Percentiles rank a stretch among this genome's conserved stretches.
These are phyloP conservation scores for Nyctanthes arbortristis DNA, from an alignment of 257 asterid genomes.

Conservation along the genomic window DNA sequence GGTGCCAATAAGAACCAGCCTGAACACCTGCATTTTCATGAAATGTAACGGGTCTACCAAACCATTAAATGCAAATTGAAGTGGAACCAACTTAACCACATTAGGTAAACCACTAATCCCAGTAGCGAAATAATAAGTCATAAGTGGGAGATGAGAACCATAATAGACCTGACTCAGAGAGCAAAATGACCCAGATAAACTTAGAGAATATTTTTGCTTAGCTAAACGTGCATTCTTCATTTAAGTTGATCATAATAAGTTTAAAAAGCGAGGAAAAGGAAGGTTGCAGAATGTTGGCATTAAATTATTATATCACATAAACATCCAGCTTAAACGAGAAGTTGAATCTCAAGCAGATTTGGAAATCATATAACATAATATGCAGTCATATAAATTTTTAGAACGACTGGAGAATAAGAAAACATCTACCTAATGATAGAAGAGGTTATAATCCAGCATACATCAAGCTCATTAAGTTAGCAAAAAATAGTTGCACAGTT, in stretches of 20 bases:
- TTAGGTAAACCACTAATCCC: conserved; percentile 24
- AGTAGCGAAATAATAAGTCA: conserved; percentile 21
- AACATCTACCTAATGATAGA: conserved; percentile 56
- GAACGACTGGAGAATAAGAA: conserved; percentile 37
- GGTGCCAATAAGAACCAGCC: conserved; percentile 59
- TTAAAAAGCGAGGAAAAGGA: background rate
- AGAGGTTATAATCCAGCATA: conserved; percentile 63
- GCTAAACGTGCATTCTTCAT: conserved; percentile 10
- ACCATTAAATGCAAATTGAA: conserved; percentile 34
- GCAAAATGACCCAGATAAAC: conserved; percentile 9
- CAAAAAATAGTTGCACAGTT: conserved; percentile 50
- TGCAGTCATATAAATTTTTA: conserved; percentile 22
- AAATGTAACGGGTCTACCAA: conserved; percentile 56
- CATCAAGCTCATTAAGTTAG: conserved; percentile 56
- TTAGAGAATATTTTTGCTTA: conserved; percentile 3
- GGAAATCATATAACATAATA: conserved; percentile 24
- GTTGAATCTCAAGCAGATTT: conserved; percentile 20
- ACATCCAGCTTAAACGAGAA: conserved; percentile 23
- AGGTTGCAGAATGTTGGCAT: conserved; percentile 10
- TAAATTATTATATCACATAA: background rate
- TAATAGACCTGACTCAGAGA: conserved; percentile 15
- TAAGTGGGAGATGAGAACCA: background rate
- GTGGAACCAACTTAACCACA: conserved; percentile 18
- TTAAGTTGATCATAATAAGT: background rate
- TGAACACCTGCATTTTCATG: conserved; percentile 61